Evolutionary conservation across 306 rosid genomes (phyloP).

Genomic region (Clitoria ternatea): DNA sequence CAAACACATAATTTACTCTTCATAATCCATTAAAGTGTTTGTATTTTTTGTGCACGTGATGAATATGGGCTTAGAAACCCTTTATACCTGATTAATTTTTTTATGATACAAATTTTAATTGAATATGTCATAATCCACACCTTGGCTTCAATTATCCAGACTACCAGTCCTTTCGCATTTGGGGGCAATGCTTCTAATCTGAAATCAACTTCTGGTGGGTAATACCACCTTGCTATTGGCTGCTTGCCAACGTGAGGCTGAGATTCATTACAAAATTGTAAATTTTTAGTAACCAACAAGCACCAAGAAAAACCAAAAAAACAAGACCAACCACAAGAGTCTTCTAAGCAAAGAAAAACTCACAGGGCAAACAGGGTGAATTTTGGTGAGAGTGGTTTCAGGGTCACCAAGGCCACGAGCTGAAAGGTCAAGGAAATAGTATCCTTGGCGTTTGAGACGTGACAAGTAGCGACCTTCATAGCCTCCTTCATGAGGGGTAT

Average conservation of each 20-base stretch:
- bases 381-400: conserved; percentile 86
- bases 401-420: conserved; percentile 97
- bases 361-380: conserved; percentile 95
- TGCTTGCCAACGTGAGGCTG: conserved; percentile 51
- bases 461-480: conserved; percentile 86
- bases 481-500: conserved; percentile 95
- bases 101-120: no score
- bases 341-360: conserved; percentile 20
- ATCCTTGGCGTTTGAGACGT: conserved; percentile 69
- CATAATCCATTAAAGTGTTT: no score
- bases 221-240: conserved; percentile 84
- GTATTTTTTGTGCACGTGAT: no score
- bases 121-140: conserved; percentile 15
- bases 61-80: no score
- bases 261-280: neutral
- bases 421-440: conserved; percentile 80
- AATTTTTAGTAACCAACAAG: neutral
- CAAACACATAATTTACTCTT: no score
- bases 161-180: conserved; percentile 56
- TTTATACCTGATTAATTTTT: no score
- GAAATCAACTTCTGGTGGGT: conserved; percentile 93
- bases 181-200: conserved; percentile 89
- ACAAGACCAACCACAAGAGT: neutral
- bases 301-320: neutral
- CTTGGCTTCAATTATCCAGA: conserved; percentile 50